These are phyloP conservation scores for Saccharomyces uvarum DNA, from an alignment of 1,139 yeast species.

Conservation along the genomic window DNA sequence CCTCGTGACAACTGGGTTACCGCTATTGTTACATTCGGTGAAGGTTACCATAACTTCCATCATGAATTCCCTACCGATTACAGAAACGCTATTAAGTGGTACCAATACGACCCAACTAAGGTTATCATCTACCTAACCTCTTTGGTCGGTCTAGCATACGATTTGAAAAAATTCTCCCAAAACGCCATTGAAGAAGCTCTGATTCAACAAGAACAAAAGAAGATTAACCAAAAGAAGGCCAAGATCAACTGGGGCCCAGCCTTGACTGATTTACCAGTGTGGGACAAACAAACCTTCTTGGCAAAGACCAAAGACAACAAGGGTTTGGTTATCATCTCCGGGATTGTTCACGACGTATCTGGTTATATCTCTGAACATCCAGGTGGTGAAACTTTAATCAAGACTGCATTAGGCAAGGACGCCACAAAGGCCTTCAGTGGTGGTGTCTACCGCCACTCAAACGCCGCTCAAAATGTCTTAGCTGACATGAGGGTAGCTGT, in stretches of 20 bases:
- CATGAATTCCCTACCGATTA: constrained; percentile 98
- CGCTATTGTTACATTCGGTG: constrained; percentile 93
- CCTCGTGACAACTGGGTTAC: constrained; percentile 94
- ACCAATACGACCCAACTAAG: constrained; percentile 97
- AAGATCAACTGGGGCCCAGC: constrained; percentile 90
- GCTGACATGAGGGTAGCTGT: constrained; percentile 96
- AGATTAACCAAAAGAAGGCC: constrained; percentile 71
- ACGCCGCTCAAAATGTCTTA: constrained; percentile 93
- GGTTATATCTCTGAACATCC: constrained; percentile 88
- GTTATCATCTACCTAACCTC: constrained; percentile 61
- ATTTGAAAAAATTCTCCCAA: constrained; percentile 86
- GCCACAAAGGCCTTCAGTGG: constrained; percentile 97
- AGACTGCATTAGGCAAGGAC: constrained; percentile 88
- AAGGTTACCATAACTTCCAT: constrained; percentile 98
- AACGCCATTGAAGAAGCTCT: constrained; percentile 95
- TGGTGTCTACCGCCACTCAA: constrained; percentile 93
- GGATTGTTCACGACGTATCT: constrained; percentile 89
- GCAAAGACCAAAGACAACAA: constrained; percentile 50
- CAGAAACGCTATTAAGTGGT: constrained; percentile 97
- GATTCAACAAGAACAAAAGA: constrained; percentile 94
- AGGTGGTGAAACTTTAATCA: constrained; percentile 87
- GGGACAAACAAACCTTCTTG: constrained; percentile 80
- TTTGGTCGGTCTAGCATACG: constrained; percentile 77
- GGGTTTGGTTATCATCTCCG: constrained; percentile 75
- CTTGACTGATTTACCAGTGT: constrained; percentile 75